Evolutionary conservation across 371 early-diverging fungal species (phyloP).

Genomic region (Apophysomyces elegans): DNA sequence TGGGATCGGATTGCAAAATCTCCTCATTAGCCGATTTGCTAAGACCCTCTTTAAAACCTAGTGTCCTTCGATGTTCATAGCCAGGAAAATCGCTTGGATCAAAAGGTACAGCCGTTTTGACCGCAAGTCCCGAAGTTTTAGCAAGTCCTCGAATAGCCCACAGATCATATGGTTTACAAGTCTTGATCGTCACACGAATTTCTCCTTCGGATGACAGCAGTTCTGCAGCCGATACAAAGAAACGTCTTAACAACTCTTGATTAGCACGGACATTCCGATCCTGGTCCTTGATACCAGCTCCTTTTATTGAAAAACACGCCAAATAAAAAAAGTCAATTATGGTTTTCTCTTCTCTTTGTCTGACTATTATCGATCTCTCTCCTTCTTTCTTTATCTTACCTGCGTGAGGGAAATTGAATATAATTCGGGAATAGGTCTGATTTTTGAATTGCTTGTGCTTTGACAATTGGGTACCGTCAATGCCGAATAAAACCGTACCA

Average conservation of each 20-base stretch:
- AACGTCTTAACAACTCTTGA: constrained; percentile 74
- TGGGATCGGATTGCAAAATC: constrained; percentile 68
- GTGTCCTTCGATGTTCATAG: constrained; percentile 92
- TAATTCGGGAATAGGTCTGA: constrained; percentile 74
- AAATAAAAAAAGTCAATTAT: too few species aligned
- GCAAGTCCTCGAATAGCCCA: constrained; percentile 87
- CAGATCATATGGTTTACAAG: constrained; percentile 84
- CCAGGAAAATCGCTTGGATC: constrained; percentile 76
- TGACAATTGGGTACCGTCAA: constrained; percentile 82
- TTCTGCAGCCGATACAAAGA: constrained; percentile 69
- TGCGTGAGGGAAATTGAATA: constrained; percentile 97
- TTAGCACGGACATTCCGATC: constrained; percentile 84
- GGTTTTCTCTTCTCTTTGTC: background rate
- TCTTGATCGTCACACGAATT: constrained; percentile 84
- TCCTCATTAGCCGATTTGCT: constrained; percentile 82
- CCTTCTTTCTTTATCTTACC: constrained; percentile 49
- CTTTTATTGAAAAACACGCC: constrained; percentile 26
- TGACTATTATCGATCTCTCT: background rate
- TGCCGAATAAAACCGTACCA: constrained; percentile 72
- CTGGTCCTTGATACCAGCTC: constrained; percentile 92
- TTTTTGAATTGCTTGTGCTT: constrained; percentile 60
- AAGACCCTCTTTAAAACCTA: constrained; percentile 87
- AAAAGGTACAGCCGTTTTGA: constrained; percentile 68
- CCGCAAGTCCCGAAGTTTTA: constrained; percentile 64
- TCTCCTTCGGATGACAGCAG: constrained; percentile 65